Evolutionary conservation across 768 basidiomycete species (phyloP).

Genomic region (Trichaptum fuscoviolaceum): DNA sequence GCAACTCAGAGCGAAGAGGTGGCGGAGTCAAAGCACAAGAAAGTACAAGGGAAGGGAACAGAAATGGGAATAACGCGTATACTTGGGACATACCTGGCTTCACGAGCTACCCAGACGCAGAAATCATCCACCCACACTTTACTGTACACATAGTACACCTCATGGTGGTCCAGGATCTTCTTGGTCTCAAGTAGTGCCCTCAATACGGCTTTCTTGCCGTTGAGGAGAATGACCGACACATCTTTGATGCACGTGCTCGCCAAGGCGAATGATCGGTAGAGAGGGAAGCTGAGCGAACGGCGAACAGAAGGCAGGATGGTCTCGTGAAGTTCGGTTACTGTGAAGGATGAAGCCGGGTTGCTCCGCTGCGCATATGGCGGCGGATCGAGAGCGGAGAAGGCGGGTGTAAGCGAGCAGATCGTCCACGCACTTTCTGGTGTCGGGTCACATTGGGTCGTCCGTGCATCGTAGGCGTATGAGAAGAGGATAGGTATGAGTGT

Average conservation of each 20-base stretch:
- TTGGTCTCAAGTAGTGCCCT: slow-evolving; percentile 71
- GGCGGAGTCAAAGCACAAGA: not conserved
- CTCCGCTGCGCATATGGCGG: slow-evolving; percentile 37
- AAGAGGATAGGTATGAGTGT: slow-evolving; percentile 69
- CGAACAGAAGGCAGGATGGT: slow-evolving; percentile 63
- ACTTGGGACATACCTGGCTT: slow-evolving; percentile 52
- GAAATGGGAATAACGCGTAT: not conserved
- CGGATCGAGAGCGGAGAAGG: slow-evolving; percentile 80
- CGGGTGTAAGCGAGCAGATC: slow-evolving; percentile 61
- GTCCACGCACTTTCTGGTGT: slow-evolving; percentile 90
- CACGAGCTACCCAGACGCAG: slow-evolving; percentile 71
- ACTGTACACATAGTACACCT: slow-evolving; percentile 84
- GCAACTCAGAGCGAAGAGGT: not conserved
- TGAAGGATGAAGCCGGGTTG: slow-evolving; percentile 23
- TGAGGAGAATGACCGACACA: slow-evolving; percentile 48
- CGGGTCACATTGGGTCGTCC: slow-evolving; percentile 74
- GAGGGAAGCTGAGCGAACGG: slow-evolving; percentile 68
- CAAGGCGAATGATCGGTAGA: slow-evolving; percentile 73
- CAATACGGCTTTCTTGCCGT: slow-evolving; percentile 57
- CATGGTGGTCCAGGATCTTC: slow-evolving; percentile 70
- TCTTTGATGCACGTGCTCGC: slow-evolving; percentile 66
- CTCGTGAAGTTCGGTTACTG: slow-evolving; percentile 41
- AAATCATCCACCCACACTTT: slow-evolving; percentile 86
- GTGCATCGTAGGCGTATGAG: slow-evolving; percentile 75
- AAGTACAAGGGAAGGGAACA: slow-evolving; percentile 4